Evolutionary conservation across 345 rosid species (phyloP).

Genomic region (Pelargonium nanum): DNA sequence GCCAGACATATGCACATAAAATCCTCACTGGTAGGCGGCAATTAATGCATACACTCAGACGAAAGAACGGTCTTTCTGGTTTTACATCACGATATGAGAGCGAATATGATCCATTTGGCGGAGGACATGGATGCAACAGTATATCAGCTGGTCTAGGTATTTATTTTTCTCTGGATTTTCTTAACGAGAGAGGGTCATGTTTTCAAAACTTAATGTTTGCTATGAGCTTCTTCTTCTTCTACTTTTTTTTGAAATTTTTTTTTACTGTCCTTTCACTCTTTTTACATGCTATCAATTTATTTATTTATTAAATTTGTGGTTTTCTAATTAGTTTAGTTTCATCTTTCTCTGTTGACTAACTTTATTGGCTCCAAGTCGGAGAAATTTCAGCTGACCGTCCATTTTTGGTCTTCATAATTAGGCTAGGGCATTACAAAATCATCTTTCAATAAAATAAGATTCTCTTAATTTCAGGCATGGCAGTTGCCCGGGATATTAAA

Average conservation of each 20-base stretch:
- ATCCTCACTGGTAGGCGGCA: slow-evolving; percentile 76
- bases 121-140: slow-evolving; percentile 87
- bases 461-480: slow-evolving; percentile 53
- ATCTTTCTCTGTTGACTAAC: not conserved
- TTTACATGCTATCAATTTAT: not conserved
- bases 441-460: not conserved
- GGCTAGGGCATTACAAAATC: not conserved
- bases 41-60: slow-evolving; percentile 44
- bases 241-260: too few species aligned
- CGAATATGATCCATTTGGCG: slow-evolving; percentile 81
- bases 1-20: slow-evolving; percentile 83
- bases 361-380: slow-evolving; percentile 1
- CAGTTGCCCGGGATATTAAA: slow-evolving; percentile 80
- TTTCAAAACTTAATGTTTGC: not conserved
- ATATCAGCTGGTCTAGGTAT: slow-evolving; percentile 92
- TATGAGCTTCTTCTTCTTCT: too few species aligned
- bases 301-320: not conserved
- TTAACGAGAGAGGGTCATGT: not conserved
- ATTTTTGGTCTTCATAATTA: not conserved
- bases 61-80: slow-evolving; percentile 55
- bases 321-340: not conserved
- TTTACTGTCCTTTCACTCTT: not conserved
- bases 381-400: not conserved
- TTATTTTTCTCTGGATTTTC: slow-evolving; percentile 5
- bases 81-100: slow-evolving; percentile 58